A percentile compares a stretch with the other conserved stretches of the same genome.
phyloP scores from a whole-genome alignment of 1,139 yeast species.

The Ogataea hybrid region DNA sequence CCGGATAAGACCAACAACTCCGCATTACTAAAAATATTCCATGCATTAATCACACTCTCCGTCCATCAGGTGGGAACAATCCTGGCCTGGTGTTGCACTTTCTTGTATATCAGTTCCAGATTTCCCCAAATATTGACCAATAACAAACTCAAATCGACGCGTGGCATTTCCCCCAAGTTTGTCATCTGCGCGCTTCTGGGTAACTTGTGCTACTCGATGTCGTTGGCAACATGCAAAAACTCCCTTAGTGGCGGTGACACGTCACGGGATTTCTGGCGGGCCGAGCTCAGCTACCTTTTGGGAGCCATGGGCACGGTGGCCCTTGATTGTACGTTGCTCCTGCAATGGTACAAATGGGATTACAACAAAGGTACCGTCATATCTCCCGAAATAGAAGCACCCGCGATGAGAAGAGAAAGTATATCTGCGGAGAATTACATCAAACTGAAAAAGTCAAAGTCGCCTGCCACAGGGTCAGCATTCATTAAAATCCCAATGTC shows the following conservation, averaged over 20 bases:
- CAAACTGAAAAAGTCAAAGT: conserved; percentile 5
- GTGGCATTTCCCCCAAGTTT: conserved; percentile 77
- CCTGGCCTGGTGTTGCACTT: conserved; percentile 82
- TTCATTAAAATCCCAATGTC: conserved; percentile 26
- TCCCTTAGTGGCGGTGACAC: conserved; percentile 30
- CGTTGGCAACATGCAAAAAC: conserved; percentile 51
- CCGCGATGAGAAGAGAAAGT: conserved; percentile 1
- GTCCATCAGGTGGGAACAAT: conserved; percentile 41
- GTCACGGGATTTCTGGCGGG: conserved; percentile 29
- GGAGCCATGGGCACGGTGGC: conserved; percentile 33
- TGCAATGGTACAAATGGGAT: conserved; percentile 33
- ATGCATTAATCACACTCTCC: conserved; percentile 13
- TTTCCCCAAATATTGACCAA: conserved; percentile 84
- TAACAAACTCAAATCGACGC: conserved; percentile 72
- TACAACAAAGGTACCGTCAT: conserved; percentile 2
- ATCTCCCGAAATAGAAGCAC: background rate
- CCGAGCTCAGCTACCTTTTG: conserved; percentile 31
- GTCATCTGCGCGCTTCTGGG: conserved; percentile 80
- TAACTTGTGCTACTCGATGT: conserved; percentile 74
- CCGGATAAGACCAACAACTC: conserved; percentile 23
- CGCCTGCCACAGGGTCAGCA: conserved; percentile 7
- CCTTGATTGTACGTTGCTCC: conserved; percentile 26
- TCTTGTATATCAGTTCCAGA: conserved; percentile 72
- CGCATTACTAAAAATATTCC: conserved; percentile 20
- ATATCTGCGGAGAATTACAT: conserved; percentile 5